Percentiles rank a stretch among this genome's conserved stretches.
Conservation (phyloP, 352 stramenopile genomes). For the Phytopythium oedochilum region DNA sequence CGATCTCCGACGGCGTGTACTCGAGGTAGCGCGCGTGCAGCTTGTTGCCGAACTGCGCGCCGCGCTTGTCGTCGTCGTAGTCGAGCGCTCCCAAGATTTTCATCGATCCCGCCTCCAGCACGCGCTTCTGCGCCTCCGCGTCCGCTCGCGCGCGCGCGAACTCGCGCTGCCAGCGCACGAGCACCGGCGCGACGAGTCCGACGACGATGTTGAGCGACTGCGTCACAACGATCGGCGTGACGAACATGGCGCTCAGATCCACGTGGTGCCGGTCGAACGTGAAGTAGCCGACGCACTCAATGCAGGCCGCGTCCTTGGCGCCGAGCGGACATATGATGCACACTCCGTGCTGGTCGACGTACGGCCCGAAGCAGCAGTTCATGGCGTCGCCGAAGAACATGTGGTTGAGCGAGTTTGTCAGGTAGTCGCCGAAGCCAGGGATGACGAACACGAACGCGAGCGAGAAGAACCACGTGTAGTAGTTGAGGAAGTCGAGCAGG, state of each 20-base stretch:
- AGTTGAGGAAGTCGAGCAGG: conserved; percentile 86
- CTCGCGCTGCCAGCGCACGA: conserved; percentile 66
- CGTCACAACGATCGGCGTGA: conserved; percentile 83
- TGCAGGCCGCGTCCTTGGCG: conserved; percentile 59
- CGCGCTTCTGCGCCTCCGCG: conserved; percentile 55
- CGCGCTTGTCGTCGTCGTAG: conserved; percentile 45
- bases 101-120: conserved; percentile 65
- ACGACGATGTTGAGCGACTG: conserved; percentile 78
- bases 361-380: conserved; percentile 87
- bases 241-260: conserved; percentile 82
- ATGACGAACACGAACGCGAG: conserved; percentile 88
- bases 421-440: conserved; percentile 70
- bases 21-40: conserved; percentile 59
- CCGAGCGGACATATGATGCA: conserved; percentile 64
- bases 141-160: conserved; percentile 54
- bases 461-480: conserved; percentile 91
- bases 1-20: conserved; percentile 53
- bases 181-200: conserved; percentile 53
- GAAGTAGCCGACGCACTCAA: conserved; percentile 75
- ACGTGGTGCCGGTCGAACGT: conserved; percentile 84
- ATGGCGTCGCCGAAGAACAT: conserved; percentile 76
- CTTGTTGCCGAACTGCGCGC: conserved; percentile 71
- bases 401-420: conserved; percentile 84
- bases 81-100: conserved; percentile 79
- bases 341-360: conserved; percentile 65